These are phyloP conservation scores for Begonia peltatifolia DNA, from an alignment of 306 rosid genomes.

Conservation along the genomic window DNA sequence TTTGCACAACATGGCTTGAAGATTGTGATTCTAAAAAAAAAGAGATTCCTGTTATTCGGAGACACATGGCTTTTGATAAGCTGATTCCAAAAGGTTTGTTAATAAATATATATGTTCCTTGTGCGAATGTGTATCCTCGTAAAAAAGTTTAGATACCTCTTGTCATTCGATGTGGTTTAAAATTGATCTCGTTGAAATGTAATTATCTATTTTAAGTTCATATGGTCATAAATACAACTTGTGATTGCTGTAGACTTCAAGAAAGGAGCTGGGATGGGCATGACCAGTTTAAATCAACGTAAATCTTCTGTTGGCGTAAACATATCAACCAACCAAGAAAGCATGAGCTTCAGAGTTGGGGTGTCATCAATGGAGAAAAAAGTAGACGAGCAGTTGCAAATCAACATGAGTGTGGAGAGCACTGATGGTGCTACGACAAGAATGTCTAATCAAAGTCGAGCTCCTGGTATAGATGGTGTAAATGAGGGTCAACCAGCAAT, in stretches of 20 bases:
- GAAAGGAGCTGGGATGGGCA: slow-evolving; percentile 34
- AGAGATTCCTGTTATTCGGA: slow-evolving; percentile 50
- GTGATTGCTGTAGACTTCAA: slow-evolving; percentile 17
- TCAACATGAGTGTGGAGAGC: slow-evolving; percentile 20
- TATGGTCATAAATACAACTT: slow-evolving; percentile 11
- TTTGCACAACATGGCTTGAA: slow-evolving; percentile 74
- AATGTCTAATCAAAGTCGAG: slow-evolving; percentile 24
- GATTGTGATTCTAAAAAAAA: slow-evolving; percentile 68
- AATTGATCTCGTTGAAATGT: not conserved
- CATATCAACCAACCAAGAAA: slow-evolving; percentile 24
- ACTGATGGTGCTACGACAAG: slow-evolving; percentile 18
- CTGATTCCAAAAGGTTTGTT: slow-evolving; percentile 67
- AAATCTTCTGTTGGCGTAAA: slow-evolving; percentile 30
- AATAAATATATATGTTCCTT: slow-evolving; percentile 7
- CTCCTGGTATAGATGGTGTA: slow-evolving; percentile 21
- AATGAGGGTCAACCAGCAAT: slow-evolving; percentile 15
- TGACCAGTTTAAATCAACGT: slow-evolving; percentile 24
- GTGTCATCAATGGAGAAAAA: slow-evolving; percentile 28
- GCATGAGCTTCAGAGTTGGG: slow-evolving; percentile 22
- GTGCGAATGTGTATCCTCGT: not conserved
- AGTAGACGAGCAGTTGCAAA: slow-evolving; percentile 26
- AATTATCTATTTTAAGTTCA: slow-evolving; percentile 4
- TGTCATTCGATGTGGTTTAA: too few relatives aligned
- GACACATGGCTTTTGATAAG: slow-evolving; percentile 61
- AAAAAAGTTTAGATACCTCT: too few relatives aligned